Conservation (phyloP, 257 asterid genomes). For the Buddleja alternifolia region DNA sequence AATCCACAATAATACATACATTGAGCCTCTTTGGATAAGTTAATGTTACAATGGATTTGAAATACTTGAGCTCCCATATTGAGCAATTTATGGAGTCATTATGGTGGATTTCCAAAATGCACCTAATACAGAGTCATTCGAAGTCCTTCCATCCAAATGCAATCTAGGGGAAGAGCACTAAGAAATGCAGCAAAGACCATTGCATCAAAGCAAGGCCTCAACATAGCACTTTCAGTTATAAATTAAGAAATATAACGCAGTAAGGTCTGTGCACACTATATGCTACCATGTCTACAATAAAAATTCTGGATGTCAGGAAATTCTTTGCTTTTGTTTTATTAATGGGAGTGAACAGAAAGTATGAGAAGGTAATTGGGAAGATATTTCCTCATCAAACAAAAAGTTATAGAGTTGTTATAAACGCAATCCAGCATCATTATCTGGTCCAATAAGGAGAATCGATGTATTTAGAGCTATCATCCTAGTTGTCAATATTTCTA, state of each 20-base stretch:
- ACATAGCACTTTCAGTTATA: constrained; percentile 4
- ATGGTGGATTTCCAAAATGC: too few species aligned
- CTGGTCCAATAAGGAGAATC: constrained; percentile 20
- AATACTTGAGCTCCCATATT: too few species aligned
- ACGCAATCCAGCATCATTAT: constrained; percentile 9
- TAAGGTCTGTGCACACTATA: not conserved
- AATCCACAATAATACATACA: too few species aligned
- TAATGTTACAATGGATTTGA: too few species aligned
- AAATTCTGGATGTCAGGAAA: constrained; percentile 6
- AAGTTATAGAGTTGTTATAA: constrained; percentile 1
- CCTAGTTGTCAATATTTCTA: not conserved
- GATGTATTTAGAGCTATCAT: too few species aligned
- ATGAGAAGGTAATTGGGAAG: constrained; percentile 5
- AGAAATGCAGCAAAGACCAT: constrained; percentile 8
- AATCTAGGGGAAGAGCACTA: constrained; percentile 1
- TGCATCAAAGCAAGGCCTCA: not conserved
- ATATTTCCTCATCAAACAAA: not conserved
- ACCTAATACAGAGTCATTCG: too few species aligned
- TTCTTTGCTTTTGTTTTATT: constrained; percentile 9
- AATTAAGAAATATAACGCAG: not conserved
- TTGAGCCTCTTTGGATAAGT: too few species aligned
- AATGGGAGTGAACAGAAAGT: not conserved
- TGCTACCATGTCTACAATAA: not conserved
- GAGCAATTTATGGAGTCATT: too few species aligned
- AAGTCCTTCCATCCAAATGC: too few species aligned